Evolutionary conservation across 441 rosid genomes (phyloP), one percentile per base, ranked within the genome.

Genomic region (Gossypium trilobum): DNA sequence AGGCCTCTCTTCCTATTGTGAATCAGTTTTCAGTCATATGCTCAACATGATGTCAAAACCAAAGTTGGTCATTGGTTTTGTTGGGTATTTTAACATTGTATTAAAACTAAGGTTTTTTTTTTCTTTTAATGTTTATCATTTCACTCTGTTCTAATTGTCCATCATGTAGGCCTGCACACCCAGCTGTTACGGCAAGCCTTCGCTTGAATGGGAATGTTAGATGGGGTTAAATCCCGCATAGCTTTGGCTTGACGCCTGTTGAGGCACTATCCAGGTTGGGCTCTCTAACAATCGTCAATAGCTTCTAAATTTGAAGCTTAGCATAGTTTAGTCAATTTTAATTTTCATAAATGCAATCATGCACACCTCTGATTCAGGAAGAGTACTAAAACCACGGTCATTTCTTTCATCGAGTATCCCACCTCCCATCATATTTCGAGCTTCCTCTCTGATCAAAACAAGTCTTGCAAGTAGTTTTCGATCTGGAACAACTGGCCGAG

Each of bases 391-490:
- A 71, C 99, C 99, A 74, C 96, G 91, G 79, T 92, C 96, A 84
- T 91, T 95, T 84, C 99, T 87, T 80, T 91, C 97, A 79, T 95
- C 99, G 67, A 92, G 84, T 71, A 95, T 87, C 82, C 99, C 97
- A 73, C 96, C 99, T 63, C 97, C 97, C 97, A 91, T 95, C 98
- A 92, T 88, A 77, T 88, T 83, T 69, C 98, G 80, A 11, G 97
- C 97, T 85, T 95, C 99, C 82, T 95, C 97, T 86, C 99, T 87
- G 69, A 92, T 88, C 79, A 92, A 83, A 73, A 95, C 95, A 58
- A 91, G 93, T 84, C 97, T 86, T 48, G 93, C 96, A 74, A 95
- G 96, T 73, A 92, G 84, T 74, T 91, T 89, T 65, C 96, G 73
- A 81, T 92, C 99, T 4, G 93, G 99, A 79, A 95, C 83, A 71